These are phyloP conservation scores for Kluyveromyces lactis DNA, from an alignment of 805 yeast species.

Conservation along the genomic window DNA sequence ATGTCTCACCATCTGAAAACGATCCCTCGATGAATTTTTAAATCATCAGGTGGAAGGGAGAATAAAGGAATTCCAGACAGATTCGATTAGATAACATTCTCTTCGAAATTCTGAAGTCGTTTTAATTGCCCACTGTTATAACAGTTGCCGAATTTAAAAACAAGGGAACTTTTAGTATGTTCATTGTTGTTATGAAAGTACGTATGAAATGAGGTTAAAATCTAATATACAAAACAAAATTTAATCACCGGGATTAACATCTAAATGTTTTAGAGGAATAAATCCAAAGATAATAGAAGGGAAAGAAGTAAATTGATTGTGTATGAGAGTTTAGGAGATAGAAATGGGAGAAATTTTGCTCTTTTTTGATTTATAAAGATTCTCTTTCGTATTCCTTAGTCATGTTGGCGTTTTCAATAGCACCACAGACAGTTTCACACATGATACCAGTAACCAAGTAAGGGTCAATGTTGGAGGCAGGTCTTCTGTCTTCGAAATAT, in stretches of 20 bases:
- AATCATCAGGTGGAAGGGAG: no score
- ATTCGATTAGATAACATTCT: no score
- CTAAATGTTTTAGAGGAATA: conserved; percentile 1
- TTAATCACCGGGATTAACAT: conserved; percentile 5
- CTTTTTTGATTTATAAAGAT: conserved; percentile 24
- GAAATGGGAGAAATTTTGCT: not conserved
- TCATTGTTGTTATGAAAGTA: no score
- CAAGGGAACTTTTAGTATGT: no score
- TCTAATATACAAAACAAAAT: conserved; percentile 3
- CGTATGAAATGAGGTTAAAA: not conserved
- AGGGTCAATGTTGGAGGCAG: conserved; percentile 99
- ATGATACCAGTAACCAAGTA: conserved; percentile 97
- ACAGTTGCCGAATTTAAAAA: no score
- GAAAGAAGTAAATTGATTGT: not conserved
- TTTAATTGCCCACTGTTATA: no score
- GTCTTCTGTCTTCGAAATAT: conserved; percentile 99
- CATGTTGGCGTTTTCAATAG: conserved; percentile 93
- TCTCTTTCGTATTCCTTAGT: conserved; percentile 82
- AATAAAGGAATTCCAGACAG: no score
- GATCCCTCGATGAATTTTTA: no score
- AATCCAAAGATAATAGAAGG: not conserved
- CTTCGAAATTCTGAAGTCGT: no score
- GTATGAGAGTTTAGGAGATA: not conserved
- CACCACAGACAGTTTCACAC: conserved; percentile 93
- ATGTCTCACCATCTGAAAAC: no score